These are phyloP conservation scores for Collybiopsis luxurians DNA, from an alignment of 768 basidiomycete genomes.

Conservation along the genomic window DNA sequence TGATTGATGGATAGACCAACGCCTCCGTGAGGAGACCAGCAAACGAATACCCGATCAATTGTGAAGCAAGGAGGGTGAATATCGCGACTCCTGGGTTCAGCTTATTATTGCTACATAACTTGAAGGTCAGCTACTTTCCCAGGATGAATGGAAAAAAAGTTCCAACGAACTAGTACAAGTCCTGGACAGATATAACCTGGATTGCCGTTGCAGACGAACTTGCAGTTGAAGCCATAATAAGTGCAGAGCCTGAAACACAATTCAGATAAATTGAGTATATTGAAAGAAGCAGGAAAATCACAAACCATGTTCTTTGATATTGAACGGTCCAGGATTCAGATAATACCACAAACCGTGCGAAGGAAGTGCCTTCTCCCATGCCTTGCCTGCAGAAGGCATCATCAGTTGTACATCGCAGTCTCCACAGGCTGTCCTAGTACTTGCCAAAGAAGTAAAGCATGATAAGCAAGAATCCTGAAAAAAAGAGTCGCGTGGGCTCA, in stretches of 20 bases:
- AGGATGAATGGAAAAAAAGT: background rate
- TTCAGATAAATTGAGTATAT: constrained; percentile 7
- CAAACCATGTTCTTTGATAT: constrained; percentile 23
- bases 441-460: constrained; percentile 19
- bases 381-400: background rate
- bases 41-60: constrained; percentile 27
- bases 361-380: constrained; percentile 5
- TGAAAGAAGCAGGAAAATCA: constrained; percentile 11
- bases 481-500: constrained; percentile 26
- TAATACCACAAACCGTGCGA: constrained; percentile 22
- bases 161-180: constrained; percentile 21
- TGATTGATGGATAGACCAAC: constrained; percentile 21
- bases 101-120: constrained; percentile 17
- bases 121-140: constrained; percentile 8
- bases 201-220: constrained; percentile 28
- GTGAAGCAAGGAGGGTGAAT: constrained; percentile 23
- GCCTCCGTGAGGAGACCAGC: constrained; percentile 23
- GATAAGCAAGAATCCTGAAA: constrained; percentile 23
- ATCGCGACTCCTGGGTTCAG: constrained; percentile 25
- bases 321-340: constrained; percentile 37
- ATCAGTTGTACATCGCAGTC: no score
- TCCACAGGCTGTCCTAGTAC: background rate
- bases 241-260: constrained; percentile 9
- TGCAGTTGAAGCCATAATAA: constrained; percentile 27
- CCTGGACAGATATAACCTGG: constrained; percentile 29